Base-by-base conservation (phyloP, 352 stramenopile species). In the Thraustotheca clavata region DNA sequence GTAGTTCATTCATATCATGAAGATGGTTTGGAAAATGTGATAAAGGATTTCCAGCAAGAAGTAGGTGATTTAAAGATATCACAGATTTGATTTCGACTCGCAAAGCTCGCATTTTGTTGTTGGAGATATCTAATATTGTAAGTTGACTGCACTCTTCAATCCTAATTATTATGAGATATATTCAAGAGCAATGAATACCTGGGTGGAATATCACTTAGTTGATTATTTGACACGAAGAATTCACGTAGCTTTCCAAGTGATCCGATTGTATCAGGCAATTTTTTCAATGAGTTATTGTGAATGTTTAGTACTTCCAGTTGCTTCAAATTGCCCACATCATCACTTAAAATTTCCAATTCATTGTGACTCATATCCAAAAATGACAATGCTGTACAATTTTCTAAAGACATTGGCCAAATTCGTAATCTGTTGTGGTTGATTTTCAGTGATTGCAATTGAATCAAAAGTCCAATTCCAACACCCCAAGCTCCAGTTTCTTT, bases 401-500 rank as follows among this genome's bases (percentile, higher is more conserved):
- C 59, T 20, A 67, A 33, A 9, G 49, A 32, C 31, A 36, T 4
- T 8, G 62, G 50, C 59, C 46, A 60, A 26, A 16, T 11, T 0
- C 65, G 41, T 8, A 91, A 73, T 6, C 50, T 52, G 70, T 91
- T 91, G 69, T 89, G 71, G 18, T 66, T 72, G 26, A 91, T 62
- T 34, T 77, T 67, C 1, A 91, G 70, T 18, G 73, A 68, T 31
- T 74, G 24, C 1, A 90, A 66, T 2, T 59, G 50, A 3, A 50
- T 63, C 12, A 87, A 67, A 27, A 89, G 61, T 0, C 80, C 78
- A 11, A 89, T 66, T 4, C 78, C 76, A 7, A 89, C 75, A n/a
- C 86, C 76, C 80, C 80, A 89, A 59, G 87, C 78, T 31, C 77
- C 69, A 8, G 78, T 89, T 60, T 89, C 80, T 38, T 80, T 76